phyloP scores from a whole-genome alignment of 2,329 filamentous ascomycete species.

The Bipolaris zeicola region DNA sequence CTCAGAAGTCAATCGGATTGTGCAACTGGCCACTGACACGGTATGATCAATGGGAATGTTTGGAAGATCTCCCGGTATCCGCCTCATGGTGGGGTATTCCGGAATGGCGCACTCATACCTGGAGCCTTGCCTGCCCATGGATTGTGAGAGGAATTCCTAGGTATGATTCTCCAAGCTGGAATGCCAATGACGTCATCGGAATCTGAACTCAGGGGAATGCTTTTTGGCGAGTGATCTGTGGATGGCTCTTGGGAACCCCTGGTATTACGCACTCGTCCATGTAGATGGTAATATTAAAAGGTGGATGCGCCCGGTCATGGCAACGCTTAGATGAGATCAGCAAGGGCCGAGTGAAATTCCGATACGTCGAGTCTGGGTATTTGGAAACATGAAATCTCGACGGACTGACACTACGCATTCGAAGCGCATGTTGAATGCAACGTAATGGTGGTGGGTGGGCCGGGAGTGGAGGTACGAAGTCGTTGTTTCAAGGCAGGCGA shows the following conservation, averaged over 20 bases:
- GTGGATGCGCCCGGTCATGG: background rate
- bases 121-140: background rate
- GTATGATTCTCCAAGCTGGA: background rate
- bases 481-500: background rate
- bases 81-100: background rate
- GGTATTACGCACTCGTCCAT: background rate
- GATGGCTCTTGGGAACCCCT: background rate
- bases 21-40: too few relatives aligned
- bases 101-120: background rate
- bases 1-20: background rate
- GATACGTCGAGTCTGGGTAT: background rate
- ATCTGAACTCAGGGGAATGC: background rate
- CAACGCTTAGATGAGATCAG: background rate
- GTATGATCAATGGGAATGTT: background rate
- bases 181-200: background rate
- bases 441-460: constrained; percentile 2
- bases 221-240: background rate
- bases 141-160: background rate
- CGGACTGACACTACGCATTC: background rate
- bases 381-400: background rate
- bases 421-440: background rate
- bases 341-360: background rate
- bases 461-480: constrained; percentile 5
- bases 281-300: background rate
- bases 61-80: background rate